Evolutionary conservation across 306 rosid genomes (phyloP).

Genomic region (Prunus mira): DNA sequence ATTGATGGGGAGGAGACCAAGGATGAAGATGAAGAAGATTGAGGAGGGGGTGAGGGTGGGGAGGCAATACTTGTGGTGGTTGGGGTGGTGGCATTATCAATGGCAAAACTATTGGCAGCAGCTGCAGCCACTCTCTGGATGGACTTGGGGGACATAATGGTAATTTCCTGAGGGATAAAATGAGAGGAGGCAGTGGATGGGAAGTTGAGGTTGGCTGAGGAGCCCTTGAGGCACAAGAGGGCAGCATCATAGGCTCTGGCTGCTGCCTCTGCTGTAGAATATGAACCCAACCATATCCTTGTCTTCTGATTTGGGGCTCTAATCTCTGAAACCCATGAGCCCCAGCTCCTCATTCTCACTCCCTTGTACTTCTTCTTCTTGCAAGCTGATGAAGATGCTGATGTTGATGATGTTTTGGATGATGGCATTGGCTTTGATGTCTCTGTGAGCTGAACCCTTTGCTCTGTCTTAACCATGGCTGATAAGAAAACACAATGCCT

Average conservation of each 20-base stretch:
- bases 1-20: constrained; percentile 44
- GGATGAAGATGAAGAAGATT: constrained; percentile 50
- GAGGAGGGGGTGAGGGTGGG: constrained; percentile 29
- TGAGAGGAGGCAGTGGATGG: constrained; percentile 40
- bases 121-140: constrained; percentile 89
- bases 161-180: constrained; percentile 37
- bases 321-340: constrained; percentile 95
- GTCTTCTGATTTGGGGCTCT: constrained; percentile 96
- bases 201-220: constrained; percentile 83
- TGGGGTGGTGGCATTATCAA: constrained; percentile 21
- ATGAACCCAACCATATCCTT: constrained; percentile 96
- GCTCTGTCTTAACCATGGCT: constrained; percentile 76
- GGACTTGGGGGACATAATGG: constrained; percentile 75
- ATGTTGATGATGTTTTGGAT: background rate
- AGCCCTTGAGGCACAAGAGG: constrained; percentile 83
- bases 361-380: constrained; percentile 78
- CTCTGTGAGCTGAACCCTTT: constrained; percentile 40
- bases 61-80: background rate
- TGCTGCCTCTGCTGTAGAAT: constrained; percentile 93
- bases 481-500: background rate
- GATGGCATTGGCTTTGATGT: constrained; percentile 18
- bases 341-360: constrained; percentile 99
- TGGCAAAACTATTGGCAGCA: constrained; percentile 54
- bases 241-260: constrained; percentile 99
- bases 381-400: constrained; percentile 20